Base-by-base conservation (phyloP, 2,329 filamentous ascomycete species). In the Fusarium chuoi region DNA sequence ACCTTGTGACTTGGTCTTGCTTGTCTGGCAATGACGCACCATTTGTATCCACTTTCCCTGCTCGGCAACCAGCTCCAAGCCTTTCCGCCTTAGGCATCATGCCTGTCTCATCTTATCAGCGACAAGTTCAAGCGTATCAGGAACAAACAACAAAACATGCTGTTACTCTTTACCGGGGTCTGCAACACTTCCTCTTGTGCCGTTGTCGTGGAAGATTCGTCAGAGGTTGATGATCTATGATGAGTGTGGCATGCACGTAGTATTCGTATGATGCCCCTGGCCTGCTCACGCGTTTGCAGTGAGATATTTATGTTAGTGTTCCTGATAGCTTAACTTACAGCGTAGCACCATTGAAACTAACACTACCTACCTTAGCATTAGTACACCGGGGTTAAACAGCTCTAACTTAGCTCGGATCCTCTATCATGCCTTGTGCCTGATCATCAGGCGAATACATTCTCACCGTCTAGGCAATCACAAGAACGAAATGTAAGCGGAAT, bases 61-160 rank as follows among this genome's bases (percentile, higher is more conserved):
- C 73, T 65, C 74, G 68, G 77, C 77, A 79, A 79, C 77, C 73
- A 68, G 48, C 58, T 58, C 52, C 68, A 65, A 62, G 55, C 78
- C 70, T 77, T 77, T 65, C 75, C 74, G 75, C 78, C 78, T 79
- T 76, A 74, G 77, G 75, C 77, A 79, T 68, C 65, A 66, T 69
- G 59, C 62, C 6, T 51, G 68, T 75, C 71, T 75, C 63, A 49
- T 52, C 63, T 69, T 70, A 67, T 77, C 62, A 45, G 49, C 44
- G 46, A 36, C 56, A 57, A 64, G 56, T 41, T 62, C 56, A 49
- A 71, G 66, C 65, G 44, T 68, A 65, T 74, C 72, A 75, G 72
- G 69, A 62, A 73, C 58, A 63, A 67, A 60, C 55, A 75, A 62
- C 58, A 67, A 67, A 64, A 51, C 60, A 71, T 48, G 42, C 24